Evolutionary conservation across 2,329 filamentous ascomycete species (phyloP).

Genomic region (Ploettnerulaceae sp.): DNA sequence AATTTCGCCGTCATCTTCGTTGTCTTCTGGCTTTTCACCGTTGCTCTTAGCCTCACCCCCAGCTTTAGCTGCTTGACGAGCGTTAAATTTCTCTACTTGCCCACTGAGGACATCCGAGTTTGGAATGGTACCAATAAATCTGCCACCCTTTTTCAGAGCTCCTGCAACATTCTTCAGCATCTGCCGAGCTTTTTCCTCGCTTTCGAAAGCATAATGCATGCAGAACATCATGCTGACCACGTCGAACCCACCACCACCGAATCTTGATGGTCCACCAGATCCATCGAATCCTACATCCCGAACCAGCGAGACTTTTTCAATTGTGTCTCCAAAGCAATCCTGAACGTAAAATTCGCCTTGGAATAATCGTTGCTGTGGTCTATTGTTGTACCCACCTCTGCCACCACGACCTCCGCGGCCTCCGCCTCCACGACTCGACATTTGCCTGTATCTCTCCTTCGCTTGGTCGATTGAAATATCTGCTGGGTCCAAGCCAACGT

Average conservation of each 20-base stretch:
- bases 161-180: constrained; percentile 94
- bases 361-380: constrained; percentile 58
- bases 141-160: constrained; percentile 84
- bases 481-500: constrained; percentile 90
- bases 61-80: constrained; percentile 42
- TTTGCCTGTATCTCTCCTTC: constrained; percentile 71
- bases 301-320: constrained; percentile 78
- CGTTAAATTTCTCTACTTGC: constrained; percentile 73
- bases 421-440: constrained; percentile 54
- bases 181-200: constrained; percentile 77
- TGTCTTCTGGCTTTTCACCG: constrained; percentile 36
- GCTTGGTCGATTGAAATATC: constrained; percentile 91
- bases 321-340: constrained; percentile 83
- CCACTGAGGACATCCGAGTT: constrained; percentile 87
- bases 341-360: constrained; percentile 85
- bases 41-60: constrained; percentile 31
- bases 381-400: constrained; percentile 43
- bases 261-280: constrained; percentile 63
- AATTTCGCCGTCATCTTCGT: constrained; percentile 38
- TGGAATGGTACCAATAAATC: constrained; percentile 93
- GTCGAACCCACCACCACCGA: constrained; percentile 78
- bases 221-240: constrained; percentile 99
- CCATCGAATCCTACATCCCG: constrained; percentile 76
- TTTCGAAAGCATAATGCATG: constrained; percentile 98
- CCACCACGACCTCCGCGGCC: constrained; percentile 50